Evolutionary conservation across 2,329 filamentous ascomycete genomes (phyloP), one percentile per base, ranked within the genome.

Genomic region (Thelonectria olida): DNA sequence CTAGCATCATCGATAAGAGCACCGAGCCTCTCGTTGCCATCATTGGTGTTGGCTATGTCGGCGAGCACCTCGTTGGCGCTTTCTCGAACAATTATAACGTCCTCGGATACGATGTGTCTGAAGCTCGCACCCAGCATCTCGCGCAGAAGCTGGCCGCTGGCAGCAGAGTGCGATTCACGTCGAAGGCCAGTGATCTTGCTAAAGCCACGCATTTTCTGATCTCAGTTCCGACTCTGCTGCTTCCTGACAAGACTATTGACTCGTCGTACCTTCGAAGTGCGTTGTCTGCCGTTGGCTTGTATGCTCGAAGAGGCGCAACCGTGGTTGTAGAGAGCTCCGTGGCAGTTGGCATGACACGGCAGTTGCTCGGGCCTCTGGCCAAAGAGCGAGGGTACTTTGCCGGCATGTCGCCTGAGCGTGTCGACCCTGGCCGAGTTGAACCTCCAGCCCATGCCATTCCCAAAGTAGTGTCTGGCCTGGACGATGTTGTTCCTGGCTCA

Each of bases 241-340:
- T 75, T 4, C 73, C 76, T 0, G 79, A 85, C 68, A 80, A 80
- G 64, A 78, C 75, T 4, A 78, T 85, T 60, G 80, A 85, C 63
- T 77, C 80, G 2, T 81, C 82, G 2, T 82, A 79, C 64, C 72
- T 85, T 5, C 69, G 74, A 17, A 80, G 74, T 48, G 83, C 84
- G 1, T 71, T 85, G 19, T 66, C 66, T 13, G 77, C 76, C 4
- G 79, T 85, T 9, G 71, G 73, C 3, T 68, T 66, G 13, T 73
- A 82, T 39, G 83, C 79, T 5, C 75, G 79, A 1, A 74, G 71
- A 4, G 82, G 83, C 4, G 77, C 79, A 0, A 81, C 79, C 7
- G 78, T 85, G 6, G 81, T 86, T 23, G 79, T 86, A 23, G 84
- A 86, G 65, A 84, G 81, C 61, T 84, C 82, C 1, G 84, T 86